These are phyloP conservation scores for Hypoxylon sp. DNA, from an alignment of 2,329 filamentous ascomycete genomes.

Conservation along the genomic window DNA sequence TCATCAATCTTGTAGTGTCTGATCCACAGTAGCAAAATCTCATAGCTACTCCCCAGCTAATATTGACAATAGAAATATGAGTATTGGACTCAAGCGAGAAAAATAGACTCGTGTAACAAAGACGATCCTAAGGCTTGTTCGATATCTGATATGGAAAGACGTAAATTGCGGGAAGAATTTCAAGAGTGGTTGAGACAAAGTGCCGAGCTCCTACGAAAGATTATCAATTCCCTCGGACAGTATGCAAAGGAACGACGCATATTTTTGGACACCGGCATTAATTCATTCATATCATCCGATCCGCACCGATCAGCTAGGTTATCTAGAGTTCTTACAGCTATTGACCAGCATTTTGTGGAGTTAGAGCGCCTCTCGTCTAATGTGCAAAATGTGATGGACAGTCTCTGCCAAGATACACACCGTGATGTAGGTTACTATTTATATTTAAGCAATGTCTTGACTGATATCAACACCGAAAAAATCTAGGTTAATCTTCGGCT, in stretches of 20 bases:
- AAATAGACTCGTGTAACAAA: neutral
- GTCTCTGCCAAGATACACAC: neutral
- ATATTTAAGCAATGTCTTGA: neutral
- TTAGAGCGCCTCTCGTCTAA: constrained; percentile 14
- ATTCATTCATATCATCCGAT: constrained; percentile 22
- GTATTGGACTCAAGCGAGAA: constrained; percentile 1
- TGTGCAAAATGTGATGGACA: neutral
- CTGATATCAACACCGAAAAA: neutral
- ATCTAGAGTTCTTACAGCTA: neutral
- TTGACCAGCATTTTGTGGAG: constrained; percentile 7
- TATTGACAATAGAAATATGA: neutral
- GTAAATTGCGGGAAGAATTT: constrained; percentile 16
- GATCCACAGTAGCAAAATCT: neutral
- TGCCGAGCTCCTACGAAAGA: constrained; percentile 16
- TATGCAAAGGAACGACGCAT: constrained; percentile 8
- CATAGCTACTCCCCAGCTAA: neutral
- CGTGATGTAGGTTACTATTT: constrained; percentile 3
- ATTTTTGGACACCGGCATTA: constrained; percentile 18
- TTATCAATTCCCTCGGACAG: constrained; percentile 11
- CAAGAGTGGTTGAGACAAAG: constrained; percentile 31
- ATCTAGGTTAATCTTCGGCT: constrained; percentile 21
- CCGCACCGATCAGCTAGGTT: neutral
- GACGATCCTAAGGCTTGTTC: neutral
- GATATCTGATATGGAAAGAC: constrained; percentile 1
- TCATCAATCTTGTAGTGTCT: neutral